These are phyloP conservation scores for Cercospora nicotianae DNA, from an alignment of 2,329 filamentous ascomycete genomes.

Conservation along the genomic window DNA sequence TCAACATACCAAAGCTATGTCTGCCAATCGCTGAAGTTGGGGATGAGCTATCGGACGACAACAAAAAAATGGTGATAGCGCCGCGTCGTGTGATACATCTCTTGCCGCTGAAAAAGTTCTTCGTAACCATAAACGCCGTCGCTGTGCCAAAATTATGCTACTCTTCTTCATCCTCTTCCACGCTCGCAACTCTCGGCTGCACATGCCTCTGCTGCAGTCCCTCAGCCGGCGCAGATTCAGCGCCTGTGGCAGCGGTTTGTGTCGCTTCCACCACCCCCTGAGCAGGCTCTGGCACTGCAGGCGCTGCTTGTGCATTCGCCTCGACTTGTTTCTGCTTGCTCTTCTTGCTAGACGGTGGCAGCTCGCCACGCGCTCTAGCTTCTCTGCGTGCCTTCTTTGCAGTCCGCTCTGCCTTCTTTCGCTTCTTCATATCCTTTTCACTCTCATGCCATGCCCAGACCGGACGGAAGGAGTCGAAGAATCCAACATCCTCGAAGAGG, in stretches of 20 bases:
- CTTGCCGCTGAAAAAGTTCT: background rate
- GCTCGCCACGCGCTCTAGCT: constrained; percentile 33
- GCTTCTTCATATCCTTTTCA: constrained; percentile 40
- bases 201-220: constrained; percentile 31
- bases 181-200: constrained; percentile 36
- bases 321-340: constrained; percentile 24
- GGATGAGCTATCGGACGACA: background rate
- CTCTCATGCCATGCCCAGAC: constrained; percentile 91
- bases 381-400: constrained; percentile 37
- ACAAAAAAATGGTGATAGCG: background rate
- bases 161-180: constrained; percentile 33
- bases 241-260: constrained; percentile 29
- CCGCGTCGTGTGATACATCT: background rate
- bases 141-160: constrained; percentile 19
- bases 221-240: constrained; percentile 22
- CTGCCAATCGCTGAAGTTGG: background rate
- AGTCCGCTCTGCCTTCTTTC: constrained; percentile 40
- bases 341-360: constrained; percentile 17
- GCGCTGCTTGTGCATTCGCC: constrained; percentile 15
- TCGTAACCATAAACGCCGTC: constrained; percentile 19
- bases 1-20: background rate
- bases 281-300: constrained; percentile 14
- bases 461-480: constrained; percentile 94
- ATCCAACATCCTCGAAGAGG: constrained; percentile 96
- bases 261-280: constrained; percentile 9